phyloP scores from a whole-genome alignment of 1,284 basidiomycete genomes.

The Fistulinella cinereoalba region DNA sequence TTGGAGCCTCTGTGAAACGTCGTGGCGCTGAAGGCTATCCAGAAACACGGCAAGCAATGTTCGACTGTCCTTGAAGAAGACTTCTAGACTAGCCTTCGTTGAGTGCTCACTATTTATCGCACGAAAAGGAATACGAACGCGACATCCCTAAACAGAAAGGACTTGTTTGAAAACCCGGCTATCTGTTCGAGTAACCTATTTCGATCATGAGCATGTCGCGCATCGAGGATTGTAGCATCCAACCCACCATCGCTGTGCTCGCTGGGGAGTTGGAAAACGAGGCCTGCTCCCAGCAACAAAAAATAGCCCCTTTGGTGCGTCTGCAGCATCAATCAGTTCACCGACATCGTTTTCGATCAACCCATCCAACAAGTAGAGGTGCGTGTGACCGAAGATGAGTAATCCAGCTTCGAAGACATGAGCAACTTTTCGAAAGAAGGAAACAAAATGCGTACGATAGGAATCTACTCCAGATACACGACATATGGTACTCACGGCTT shows the following conservation, averaged over 20 bases:
- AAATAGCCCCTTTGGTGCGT: slow-evolving; percentile 80
- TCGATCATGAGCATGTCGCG: slow-evolving; percentile 15
- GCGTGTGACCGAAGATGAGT: slow-evolving; percentile 80
- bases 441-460: slow-evolving; percentile 58
- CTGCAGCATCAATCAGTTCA: slow-evolving; percentile 85
- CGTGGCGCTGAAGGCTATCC: slow-evolving; percentile 62
- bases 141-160: slow-evolving; percentile 87
- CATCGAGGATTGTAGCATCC: slow-evolving; percentile 41
- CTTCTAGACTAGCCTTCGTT: slow-evolving; percentile 59
- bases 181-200: slow-evolving; percentile 82
- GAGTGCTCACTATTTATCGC: neutral
- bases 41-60: slow-evolving; percentile 80
- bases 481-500: slow-evolving; percentile 85
- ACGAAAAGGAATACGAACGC: slow-evolving; percentile 54
- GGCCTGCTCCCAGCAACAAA: slow-evolving; percentile 84
- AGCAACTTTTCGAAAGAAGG: slow-evolving; percentile 1
- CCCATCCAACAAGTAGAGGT: slow-evolving; percentile 91
- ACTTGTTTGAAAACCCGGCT: slow-evolving; percentile 74
- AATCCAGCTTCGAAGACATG: slow-evolving; percentile 64
- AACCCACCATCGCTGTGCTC: slow-evolving; percentile 74
- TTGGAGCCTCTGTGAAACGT: slow-evolving; percentile 62
- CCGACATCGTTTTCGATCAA: slow-evolving; percentile 86
- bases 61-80: slow-evolving; percentile 87
- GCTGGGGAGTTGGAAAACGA: slow-evolving; percentile 73
- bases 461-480: slow-evolving; percentile 86